Conservation (phyloP, 331 rosid species). For the Quercus tomentella region DNA sequence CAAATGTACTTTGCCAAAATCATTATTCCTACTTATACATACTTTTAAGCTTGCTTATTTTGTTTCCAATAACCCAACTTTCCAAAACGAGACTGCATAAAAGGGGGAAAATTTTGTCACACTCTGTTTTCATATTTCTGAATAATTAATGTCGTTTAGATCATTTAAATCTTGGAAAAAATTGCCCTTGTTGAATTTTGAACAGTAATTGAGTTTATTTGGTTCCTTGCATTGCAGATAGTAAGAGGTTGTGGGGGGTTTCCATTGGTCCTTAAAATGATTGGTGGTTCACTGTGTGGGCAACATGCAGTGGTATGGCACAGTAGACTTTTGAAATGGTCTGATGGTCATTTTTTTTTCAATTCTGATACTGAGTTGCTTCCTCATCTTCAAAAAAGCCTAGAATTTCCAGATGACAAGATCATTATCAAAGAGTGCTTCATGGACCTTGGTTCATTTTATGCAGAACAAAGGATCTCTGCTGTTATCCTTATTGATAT, state of each 20-base stretch:
- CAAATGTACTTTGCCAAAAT: background rate
- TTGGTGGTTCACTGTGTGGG: conserved; percentile 49
- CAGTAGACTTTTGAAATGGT: conserved; percentile 17
- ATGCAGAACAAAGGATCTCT: conserved; percentile 24
- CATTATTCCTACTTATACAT: background rate
- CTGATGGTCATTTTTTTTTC: conserved; percentile 36
- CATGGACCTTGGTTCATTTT: conserved; percentile 39
- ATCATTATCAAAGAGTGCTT: conserved; percentile 42
- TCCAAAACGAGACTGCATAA: too few species aligned
- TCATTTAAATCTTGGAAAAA: background rate
- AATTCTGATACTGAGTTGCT: conserved; percentile 33
- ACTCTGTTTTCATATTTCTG: background rate
- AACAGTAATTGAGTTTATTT: too few species aligned
- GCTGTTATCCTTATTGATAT: conserved; percentile 32
- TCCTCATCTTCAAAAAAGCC: conserved; percentile 40
- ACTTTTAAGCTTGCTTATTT: background rate
- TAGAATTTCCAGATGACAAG: conserved; percentile 39
- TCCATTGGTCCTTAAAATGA: conserved; percentile 55
- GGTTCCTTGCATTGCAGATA: too few species aligned
- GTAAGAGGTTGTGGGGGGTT: background rate
- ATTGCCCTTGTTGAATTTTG: too few species aligned
- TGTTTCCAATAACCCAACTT: too few species aligned
- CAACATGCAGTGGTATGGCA: conserved; percentile 46
- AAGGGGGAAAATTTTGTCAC: background rate
- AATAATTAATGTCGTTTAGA: background rate